These are phyloP conservation scores for Tulasnella sp. DNA, from an alignment of 768 basidiomycete genomes.

Conservation along the genomic window DNA sequence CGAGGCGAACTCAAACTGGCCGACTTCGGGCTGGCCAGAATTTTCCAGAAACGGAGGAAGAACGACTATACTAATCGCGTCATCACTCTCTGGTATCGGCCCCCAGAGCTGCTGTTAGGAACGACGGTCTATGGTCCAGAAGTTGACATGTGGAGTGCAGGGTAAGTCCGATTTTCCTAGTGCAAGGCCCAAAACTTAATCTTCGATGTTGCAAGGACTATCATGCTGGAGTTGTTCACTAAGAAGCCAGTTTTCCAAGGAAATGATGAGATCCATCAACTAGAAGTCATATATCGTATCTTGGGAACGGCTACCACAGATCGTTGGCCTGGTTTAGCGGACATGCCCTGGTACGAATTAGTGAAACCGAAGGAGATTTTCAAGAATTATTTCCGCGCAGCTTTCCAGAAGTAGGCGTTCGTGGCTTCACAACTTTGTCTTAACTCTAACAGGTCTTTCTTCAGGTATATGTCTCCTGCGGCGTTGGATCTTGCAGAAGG, in stretches of 20 bases:
- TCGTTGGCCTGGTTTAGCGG: constrained; percentile 76
- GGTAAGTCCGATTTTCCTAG: constrained; percentile 48
- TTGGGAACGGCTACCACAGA: constrained; percentile 82
- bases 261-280: constrained; percentile 94
- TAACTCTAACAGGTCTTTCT: neutral
- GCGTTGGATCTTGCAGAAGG: constrained; percentile 83
- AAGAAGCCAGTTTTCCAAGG: constrained; percentile 98
- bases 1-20: constrained; percentile 90
- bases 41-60: constrained; percentile 85
- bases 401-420: constrained; percentile 73
- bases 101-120: constrained; percentile 90
- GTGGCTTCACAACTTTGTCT: neutral
- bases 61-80: constrained; percentile 99
- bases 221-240: constrained; percentile 95
- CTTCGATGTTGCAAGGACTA: constrained; percentile 60
- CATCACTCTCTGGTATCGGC: constrained; percentile 97
- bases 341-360: constrained; percentile 95
- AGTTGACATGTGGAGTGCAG: constrained; percentile 99
- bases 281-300: constrained; percentile 86
- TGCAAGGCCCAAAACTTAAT: constrained; percentile 1
- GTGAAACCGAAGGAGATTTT: constrained; percentile 79
- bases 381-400: constrained; percentile 70
- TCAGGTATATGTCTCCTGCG: constrained; percentile 80
- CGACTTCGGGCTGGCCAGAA: constrained; percentile 95
- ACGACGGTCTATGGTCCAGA: constrained; percentile 95